phyloP scores from a whole-genome alignment of 2,329 filamentous ascomycete genomes.

The Talaromyces verruculosus region DNA sequence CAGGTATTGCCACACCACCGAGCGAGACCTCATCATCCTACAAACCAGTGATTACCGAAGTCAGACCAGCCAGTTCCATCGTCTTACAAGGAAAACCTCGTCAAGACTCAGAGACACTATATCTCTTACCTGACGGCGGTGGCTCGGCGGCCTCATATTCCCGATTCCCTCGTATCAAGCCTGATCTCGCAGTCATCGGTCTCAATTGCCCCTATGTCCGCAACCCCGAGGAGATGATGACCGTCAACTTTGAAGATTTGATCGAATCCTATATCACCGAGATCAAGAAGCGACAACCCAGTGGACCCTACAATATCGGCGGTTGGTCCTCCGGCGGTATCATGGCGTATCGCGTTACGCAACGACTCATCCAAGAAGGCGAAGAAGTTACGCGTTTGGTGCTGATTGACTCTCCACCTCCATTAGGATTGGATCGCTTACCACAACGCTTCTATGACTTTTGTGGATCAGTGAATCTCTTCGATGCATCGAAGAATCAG shows the following conservation, averaged over 20 bases:
- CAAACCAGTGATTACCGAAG: too few species aligned
- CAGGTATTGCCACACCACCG: too few species aligned
- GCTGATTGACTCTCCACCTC: background rate
- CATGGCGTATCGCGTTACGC: background rate
- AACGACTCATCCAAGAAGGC: background rate
- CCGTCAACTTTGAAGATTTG: background rate
- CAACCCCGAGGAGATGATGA: background rate
- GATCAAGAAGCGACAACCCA: background rate
- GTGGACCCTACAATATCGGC: background rate
- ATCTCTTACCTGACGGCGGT: constrained; percentile 48
- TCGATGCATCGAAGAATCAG: too few species aligned
- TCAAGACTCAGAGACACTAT: constrained; percentile 40
- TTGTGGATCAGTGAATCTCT: background rate
- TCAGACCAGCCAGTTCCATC: too few species aligned
- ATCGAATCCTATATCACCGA: background rate
- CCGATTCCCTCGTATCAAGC: background rate
- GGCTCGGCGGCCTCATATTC: constrained; percentile 49
- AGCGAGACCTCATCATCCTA: too few species aligned
- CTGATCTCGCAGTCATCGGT: background rate
- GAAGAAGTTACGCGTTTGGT: background rate
- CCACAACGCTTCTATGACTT: background rate
- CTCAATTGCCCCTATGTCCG: background rate
- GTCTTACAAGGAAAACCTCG: constrained; percentile 44
- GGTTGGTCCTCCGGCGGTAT: background rate
- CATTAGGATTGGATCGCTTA: background rate